Evolutionary conservation across 148 eudicot species (phyloP).

Genomic region (Chenopodium quinoa): DNA sequence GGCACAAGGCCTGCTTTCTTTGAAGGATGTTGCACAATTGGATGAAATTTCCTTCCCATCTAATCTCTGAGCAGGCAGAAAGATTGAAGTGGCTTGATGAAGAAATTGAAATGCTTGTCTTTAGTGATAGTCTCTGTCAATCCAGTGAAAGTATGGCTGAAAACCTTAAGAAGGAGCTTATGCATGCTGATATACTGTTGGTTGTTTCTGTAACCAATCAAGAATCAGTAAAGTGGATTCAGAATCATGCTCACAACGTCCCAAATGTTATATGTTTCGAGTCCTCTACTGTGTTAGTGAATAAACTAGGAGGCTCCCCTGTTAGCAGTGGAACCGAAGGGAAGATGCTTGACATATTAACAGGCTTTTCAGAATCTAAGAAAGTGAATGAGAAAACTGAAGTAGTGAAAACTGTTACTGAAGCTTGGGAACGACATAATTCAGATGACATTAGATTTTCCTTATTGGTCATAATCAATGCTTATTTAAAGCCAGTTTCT

Average conservation of each 20-base stretch:
- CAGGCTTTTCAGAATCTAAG: constrained; percentile 32
- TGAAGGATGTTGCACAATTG: not conserved
- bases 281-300: constrained; percentile 57
- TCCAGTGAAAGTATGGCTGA: constrained; percentile 21
- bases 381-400: constrained; percentile 41
- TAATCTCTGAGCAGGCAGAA: constrained; percentile 52
- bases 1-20: constrained; percentile 2
- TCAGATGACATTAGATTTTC: constrained; percentile 97
- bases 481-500: constrained; percentile 78
- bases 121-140: constrained; percentile 40
- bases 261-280: constrained; percentile 76
- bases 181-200: constrained; percentile 54
- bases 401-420: constrained; percentile 48
- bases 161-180: constrained; percentile 42
- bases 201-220: constrained; percentile 60
- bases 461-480: constrained; percentile 72
- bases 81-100: constrained; percentile 87
- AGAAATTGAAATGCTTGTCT: constrained; percentile 68
- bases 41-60: constrained; percentile 1
- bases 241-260: constrained; percentile 38
- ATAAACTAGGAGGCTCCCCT: constrained; percentile 71
- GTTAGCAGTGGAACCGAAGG: constrained; percentile 34
- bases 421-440: constrained; percentile 84
- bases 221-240: constrained; percentile 63
- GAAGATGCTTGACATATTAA: constrained; percentile 38